Percentiles rank a stretch among this genome's conserved stretches.
Conservation (phyloP, 371 early-diverging fungal genomes). For the Massospora cicadina region DNA sequence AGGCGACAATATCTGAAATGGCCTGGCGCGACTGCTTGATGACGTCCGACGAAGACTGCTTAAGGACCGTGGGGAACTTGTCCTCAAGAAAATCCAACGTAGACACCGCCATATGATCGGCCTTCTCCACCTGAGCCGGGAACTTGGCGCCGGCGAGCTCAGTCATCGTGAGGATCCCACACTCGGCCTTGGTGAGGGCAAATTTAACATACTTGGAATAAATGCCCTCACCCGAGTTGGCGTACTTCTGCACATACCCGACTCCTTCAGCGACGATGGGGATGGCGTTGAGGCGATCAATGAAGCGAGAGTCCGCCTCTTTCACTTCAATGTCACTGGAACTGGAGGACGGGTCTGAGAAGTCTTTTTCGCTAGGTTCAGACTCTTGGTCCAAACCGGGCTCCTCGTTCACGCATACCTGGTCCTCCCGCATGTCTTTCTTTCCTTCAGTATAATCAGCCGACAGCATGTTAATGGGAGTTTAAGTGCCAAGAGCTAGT, state of each 20-base stretch:
- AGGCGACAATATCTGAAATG: background rate
- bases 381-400: background rate
- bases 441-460: background rate
- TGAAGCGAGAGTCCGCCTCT: background rate
- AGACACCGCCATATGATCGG: conserved; percentile 34
- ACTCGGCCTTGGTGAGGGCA: background rate
- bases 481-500: background rate
- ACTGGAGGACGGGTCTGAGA: background rate
- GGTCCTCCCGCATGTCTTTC: background rate
- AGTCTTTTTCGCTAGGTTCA: background rate
- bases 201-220: conserved; percentile 16
- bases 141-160: conserved; percentile 25
- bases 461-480: background rate
- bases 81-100: conserved; percentile 41
- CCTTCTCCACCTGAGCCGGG: conserved; percentile 25
- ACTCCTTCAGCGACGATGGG: conserved; percentile 13
- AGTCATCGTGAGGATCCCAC: background rate
- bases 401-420: background rate
- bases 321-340: background rate
- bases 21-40: background rate
- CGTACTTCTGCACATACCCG: conserved; percentile 25
- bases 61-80: conserved; percentile 33
- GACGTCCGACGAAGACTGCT: conserved; percentile 22
- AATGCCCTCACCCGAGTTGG: conserved; percentile 23
- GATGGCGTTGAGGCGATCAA: conserved; percentile 6